Conservation (phyloP, 345 rosid species). For the Alliaria petiolata region DNA sequence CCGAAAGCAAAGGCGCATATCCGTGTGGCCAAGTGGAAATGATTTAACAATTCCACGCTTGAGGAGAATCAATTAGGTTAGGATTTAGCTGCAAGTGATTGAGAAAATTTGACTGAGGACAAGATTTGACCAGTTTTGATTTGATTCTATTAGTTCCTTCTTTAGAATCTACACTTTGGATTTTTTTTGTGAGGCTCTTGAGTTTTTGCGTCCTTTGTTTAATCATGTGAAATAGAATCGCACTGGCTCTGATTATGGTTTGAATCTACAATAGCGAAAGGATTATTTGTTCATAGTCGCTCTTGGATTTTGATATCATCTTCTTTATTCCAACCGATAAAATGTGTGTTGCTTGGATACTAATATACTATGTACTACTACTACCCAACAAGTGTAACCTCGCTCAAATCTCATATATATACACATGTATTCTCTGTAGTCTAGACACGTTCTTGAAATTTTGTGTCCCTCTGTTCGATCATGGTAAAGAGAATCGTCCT, state of each 20-base stretch:
- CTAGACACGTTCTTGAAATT: not conserved
- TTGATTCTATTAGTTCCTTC: not conserved
- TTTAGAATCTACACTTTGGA: not conserved
- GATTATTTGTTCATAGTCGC: not conserved
- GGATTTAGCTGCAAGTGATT: too few relatives aligned
- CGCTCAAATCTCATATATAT: not conserved
- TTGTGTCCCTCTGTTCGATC: not conserved
- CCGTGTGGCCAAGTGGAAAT: too few relatives aligned
- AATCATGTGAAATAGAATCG: not conserved
- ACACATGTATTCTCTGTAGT: not conserved
- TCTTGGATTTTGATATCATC: not conserved
- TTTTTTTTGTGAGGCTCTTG: not conserved
- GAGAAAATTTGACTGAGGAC: too few relatives aligned
- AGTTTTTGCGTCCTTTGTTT: not conserved
- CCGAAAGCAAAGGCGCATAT: too few relatives aligned
- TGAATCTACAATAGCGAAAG: not conserved
- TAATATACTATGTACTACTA: too few relatives aligned
- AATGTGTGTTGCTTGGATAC: not conserved
- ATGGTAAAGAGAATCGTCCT: not conserved
- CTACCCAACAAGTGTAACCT: not conserved
- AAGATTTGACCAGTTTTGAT: too few relatives aligned
- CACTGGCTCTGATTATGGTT: not conserved
- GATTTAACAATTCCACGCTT: too few relatives aligned
- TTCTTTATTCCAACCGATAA: not conserved
- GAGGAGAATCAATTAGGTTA: too few relatives aligned